phyloP scores from a whole-genome alignment of 352 stramenopile genomes.

The Saprolegnia diclina region DNA sequence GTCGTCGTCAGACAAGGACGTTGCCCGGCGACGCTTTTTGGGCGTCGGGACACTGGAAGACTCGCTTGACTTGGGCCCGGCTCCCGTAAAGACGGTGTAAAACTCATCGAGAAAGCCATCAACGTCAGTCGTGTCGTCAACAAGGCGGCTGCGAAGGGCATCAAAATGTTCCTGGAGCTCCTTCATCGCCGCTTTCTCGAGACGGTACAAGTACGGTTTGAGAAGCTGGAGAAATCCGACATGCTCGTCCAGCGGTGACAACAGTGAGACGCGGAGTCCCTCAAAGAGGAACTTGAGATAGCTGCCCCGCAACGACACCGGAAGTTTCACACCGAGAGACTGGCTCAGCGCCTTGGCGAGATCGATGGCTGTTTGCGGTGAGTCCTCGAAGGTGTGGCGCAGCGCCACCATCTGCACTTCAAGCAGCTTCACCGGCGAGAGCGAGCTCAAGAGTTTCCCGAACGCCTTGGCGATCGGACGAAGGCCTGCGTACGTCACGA shows the following conservation, averaged over 20 bases:
- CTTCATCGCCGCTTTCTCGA: slow-evolving; percentile 56
- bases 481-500: slow-evolving; percentile 50
- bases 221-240: slow-evolving; percentile 69
- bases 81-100: slow-evolving; percentile 32
- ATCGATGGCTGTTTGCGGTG: slow-evolving; percentile 51
- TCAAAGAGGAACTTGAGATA: slow-evolving; percentile 82
- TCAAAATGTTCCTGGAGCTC: slow-evolving; percentile 67
- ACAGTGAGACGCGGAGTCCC: slow-evolving; percentile 66
- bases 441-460: slow-evolving; percentile 65
- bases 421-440: slow-evolving; percentile 71
- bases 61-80: neutral
- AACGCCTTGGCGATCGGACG: slow-evolving; percentile 67
- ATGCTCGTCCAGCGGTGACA: slow-evolving; percentile 36
- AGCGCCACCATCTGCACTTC: slow-evolving; percentile 86
- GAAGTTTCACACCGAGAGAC: slow-evolving; percentile 71
- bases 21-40: neutral
- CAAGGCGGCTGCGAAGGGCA: slow-evolving; percentile 46
- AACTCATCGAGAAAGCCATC: slow-evolving; percentile 61
- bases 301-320: slow-evolving; percentile 50
- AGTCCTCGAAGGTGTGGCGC: slow-evolving; percentile 62
- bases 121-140: slow-evolving; percentile 38
- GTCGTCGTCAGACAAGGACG: slow-evolving; percentile 26
- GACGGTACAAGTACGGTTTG: slow-evolving; percentile 58
- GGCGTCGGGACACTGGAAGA: neutral
- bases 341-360: slow-evolving; percentile 76